Evolutionary conservation across 2,329 filamentous ascomycete species (phyloP).

Genomic region (Lachnellula arida): DNA sequence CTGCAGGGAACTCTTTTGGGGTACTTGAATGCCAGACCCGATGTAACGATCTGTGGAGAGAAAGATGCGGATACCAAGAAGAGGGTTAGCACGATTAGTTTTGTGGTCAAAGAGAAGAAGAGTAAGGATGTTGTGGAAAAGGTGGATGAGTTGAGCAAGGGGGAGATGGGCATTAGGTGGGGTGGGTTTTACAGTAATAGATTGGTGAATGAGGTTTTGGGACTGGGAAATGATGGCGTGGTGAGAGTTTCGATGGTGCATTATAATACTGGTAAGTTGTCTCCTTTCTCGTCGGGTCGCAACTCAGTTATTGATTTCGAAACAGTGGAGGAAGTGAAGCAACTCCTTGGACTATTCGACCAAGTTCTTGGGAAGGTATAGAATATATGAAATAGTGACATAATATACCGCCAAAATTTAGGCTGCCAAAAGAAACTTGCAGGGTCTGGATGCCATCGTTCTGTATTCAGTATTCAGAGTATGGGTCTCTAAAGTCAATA

Average conservation of each 20-base stretch:
- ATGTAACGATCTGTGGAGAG: slow-evolving; percentile 57
- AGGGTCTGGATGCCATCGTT: not conserved
- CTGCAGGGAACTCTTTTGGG: slow-evolving; percentile 55
- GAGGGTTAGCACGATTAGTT: slow-evolving; percentile 64
- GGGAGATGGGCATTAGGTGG: slow-evolving; percentile 57
- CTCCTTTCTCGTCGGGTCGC: not conserved
- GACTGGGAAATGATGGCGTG: slow-evolving; percentile 56
- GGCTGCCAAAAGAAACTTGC: not conserved
- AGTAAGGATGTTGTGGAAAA: slow-evolving; percentile 56
- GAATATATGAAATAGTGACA: not conserved
- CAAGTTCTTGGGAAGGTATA: slow-evolving; percentile 37
- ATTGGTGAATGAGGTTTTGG: slow-evolving; percentile 54
- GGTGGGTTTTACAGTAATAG: slow-evolving; percentile 66
- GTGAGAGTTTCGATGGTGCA: slow-evolving; percentile 68
- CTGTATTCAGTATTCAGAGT: not conserved
- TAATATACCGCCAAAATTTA: not conserved
- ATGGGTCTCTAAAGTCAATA: not conserved
- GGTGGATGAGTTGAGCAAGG: slow-evolving; percentile 51
- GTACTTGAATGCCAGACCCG: slow-evolving; percentile 49
- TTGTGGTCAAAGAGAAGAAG: slow-evolving; percentile 52
- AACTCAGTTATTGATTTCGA: slow-evolving; percentile 7
- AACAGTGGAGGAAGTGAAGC: slow-evolving; percentile 51
- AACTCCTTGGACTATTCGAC: slow-evolving; percentile 48
- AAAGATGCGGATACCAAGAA: slow-evolving; percentile 41
- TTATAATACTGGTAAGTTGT: slow-evolving; percentile 62